A percentile compares a stretch with the other conserved stretches of the same genome.
Conservation (phyloP, 371 early-diverging fungal genomes). For the Apophysomyces trapeziformis region DNA sequence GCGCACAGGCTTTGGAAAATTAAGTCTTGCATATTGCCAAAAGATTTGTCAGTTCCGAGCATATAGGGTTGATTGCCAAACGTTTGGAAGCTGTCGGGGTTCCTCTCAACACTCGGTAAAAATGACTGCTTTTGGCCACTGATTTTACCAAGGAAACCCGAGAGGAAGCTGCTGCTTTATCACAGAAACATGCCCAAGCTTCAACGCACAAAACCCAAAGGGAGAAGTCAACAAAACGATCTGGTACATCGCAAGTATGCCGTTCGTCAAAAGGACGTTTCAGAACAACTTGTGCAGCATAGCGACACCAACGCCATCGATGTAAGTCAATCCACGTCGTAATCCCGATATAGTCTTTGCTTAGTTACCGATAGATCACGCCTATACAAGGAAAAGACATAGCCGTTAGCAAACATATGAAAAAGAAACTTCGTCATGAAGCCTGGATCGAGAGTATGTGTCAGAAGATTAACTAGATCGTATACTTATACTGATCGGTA, state of each 20-base stretch:
- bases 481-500: slow-evolving; percentile 11
- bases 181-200: slow-evolving; percentile 50
- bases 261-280: slow-evolving; percentile 27
- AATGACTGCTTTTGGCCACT: no score
- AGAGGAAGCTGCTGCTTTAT: no score
- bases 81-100: no score
- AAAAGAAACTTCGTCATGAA: slow-evolving; percentile 60
- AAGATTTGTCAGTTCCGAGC: no score
- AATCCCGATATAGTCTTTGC: neutral
- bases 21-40: no score
- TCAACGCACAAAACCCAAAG: slow-evolving; percentile 32
- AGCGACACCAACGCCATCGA: slow-evolving; percentile 15
- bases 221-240: slow-evolving; percentile 21
- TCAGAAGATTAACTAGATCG: neutral
- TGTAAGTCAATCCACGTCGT: slow-evolving; percentile 13
- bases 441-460: slow-evolving; percentile 62
- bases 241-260: slow-evolving; percentile 31
- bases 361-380: neutral
- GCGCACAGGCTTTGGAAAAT: no score
- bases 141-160: no score
- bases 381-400: slow-evolving; percentile 28
- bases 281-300: slow-evolving; percentile 22
- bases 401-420: slow-evolving; percentile 44
- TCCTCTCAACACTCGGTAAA: no score
- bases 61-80: no score